Base-by-base conservation (phyloP, 2,329 filamentous ascomycete genomes). In the Penicillium occitanis region DNA sequence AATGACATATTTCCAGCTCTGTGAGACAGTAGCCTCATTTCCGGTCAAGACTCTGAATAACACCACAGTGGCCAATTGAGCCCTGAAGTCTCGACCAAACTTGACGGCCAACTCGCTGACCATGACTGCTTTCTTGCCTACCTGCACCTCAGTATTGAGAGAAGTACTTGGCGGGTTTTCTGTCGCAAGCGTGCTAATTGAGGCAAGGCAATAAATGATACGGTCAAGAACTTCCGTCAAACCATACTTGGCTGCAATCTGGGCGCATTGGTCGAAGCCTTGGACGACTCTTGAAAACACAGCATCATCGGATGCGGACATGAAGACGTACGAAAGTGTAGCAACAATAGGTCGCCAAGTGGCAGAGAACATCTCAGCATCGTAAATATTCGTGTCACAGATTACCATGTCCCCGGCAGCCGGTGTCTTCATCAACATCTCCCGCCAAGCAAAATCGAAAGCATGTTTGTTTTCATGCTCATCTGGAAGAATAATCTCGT, bases 361-460 rank as follows among this genome's bases (percentile, higher is more conserved):
- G 25, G 93, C 91, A 66, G 91, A 89, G 77, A 99, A 99, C 92
- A 99, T 97, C 75, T 99, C 93, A 3, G 93, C 92, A 77, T 99
- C 96, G 77, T 92, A 99, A 46, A 96, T 88, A 74, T 97, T 98
- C 4, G 94, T 97, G 70, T 96, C 86, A 76, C 93, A 96, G 35
- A 94, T 83, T 40, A 90, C 81, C 53, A 98, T 83, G 61, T 89
- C 86, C 1, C 90, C 89, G 0, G 92, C 87, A 6, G 88, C 87
- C 70, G 91, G 88, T 0, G 93, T 90, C 80, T 98, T 98, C 69
- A 93, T 81, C 48, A 98, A 81, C 11, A 99, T 82, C 77, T 99
- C 95, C 76, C 94, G 94, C 95, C 95, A 99, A 1, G 95, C 94
- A 78, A 96, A 95, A 76, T 98, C 94, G 74, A 98, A 98, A 1